phyloP scores from a whole-genome alignment of 139 green algal genomes.

The Haematococcus lacustris region DNA sequence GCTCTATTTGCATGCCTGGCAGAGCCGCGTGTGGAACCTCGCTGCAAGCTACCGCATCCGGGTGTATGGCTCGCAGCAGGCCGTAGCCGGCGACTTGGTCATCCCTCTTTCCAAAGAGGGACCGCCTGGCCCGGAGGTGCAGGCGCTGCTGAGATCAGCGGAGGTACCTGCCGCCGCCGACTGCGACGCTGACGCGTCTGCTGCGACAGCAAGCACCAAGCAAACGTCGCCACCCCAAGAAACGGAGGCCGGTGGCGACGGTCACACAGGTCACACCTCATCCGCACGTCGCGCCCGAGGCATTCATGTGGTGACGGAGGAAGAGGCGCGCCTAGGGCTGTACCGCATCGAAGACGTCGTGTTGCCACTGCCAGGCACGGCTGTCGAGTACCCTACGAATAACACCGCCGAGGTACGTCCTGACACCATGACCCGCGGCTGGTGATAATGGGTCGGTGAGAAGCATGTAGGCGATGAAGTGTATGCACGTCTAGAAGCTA shows the following conservation, averaged over 20 bases:
- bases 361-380: constrained; percentile 74
- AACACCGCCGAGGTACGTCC: too few species aligned
- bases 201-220: too few species aligned
- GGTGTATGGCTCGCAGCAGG: constrained; percentile 39
- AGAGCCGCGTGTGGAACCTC: constrained; percentile 83
- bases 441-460: too few species aligned
- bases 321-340: constrained; percentile 42
- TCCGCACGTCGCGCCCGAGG: constrained; percentile 21
- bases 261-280: neutral
- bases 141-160: too few species aligned
- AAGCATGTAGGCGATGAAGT: too few species aligned
- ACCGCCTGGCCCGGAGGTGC: too few species aligned
- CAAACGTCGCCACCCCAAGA: too few species aligned
- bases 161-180: too few species aligned
- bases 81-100: constrained; percentile 70
- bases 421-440: too few species aligned
- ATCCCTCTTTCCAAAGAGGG: constrained; percentile 22
- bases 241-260: too few species aligned
- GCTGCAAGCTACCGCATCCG: constrained; percentile 54
- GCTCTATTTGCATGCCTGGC: constrained; percentile 93
- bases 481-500: too few species aligned
- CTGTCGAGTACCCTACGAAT: constrained; percentile 35
- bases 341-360: constrained; percentile 77
- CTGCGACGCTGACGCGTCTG: too few species aligned
- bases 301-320: constrained; percentile 67